These are phyloP conservation scores for Striga asiatica DNA, from an alignment of 257 asterid genomes.

Conservation along the genomic window DNA sequence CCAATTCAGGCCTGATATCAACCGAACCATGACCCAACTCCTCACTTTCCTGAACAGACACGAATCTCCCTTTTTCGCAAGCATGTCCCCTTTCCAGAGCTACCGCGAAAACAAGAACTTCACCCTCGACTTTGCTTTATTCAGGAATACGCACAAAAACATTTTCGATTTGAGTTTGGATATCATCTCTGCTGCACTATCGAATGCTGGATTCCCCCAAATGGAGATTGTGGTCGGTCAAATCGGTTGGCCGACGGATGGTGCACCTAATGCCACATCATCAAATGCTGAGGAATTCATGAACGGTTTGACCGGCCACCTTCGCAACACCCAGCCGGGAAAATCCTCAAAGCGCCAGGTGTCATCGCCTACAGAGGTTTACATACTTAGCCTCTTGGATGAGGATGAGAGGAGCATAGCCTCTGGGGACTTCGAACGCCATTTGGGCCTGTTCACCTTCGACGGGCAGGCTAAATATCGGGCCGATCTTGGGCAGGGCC, in stretches of 20 bases:
- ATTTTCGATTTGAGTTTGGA: conserved; percentile 55
- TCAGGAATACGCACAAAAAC: conserved; percentile 50
- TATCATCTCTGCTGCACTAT: conserved; percentile 34
- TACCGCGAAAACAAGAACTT: conserved; percentile 49
- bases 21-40: conserved; percentile 64
- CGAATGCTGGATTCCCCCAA: conserved; percentile 45
- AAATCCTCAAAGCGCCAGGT: conserved; percentile 28
- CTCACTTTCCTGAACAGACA: conserved; percentile 51
- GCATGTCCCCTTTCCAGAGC: conserved; percentile 56
- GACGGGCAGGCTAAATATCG: conserved; percentile 88
- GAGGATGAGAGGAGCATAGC: conserved; percentile 54
- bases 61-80: conserved; percentile 53
- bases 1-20: conserved; percentile 52
- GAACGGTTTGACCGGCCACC: conserved; percentile 45
- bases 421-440: conserved; percentile 60
- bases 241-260: conserved; percentile 92
- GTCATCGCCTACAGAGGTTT: conserved; percentile 38
- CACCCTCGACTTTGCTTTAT: conserved; percentile 67
- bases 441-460: conserved; percentile 84
- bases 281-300: conserved; percentile 51
- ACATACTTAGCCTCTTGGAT: conserved; percentile 63
- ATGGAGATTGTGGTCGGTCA: conserved; percentile 38
- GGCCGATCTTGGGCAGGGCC: conserved; percentile 41
- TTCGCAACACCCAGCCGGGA: conserved; percentile 35
- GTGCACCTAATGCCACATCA: conserved; percentile 60